A percentile compares a stretch with the other conserved stretches of the same genome.
phyloP scores from a whole-genome alignment of 345 rosid genomes.

The Litchi chinensis region DNA sequence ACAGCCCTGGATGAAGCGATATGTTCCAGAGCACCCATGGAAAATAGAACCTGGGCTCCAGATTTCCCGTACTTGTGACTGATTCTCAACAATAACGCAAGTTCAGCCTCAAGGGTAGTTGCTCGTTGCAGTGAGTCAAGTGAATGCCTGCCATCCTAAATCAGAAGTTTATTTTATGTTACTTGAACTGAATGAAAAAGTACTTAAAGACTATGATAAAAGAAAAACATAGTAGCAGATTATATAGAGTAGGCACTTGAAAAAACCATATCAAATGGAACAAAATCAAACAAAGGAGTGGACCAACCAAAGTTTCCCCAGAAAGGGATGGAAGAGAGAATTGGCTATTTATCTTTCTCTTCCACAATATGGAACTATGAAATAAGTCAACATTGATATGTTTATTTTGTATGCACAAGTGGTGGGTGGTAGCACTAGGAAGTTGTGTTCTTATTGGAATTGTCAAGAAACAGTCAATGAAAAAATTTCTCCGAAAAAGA shows the following conservation, averaged over 20 bases:
- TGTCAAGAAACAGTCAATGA: not conserved
- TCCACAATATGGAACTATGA: not conserved
- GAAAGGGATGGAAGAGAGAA: not conserved
- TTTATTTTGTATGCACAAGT: not conserved
- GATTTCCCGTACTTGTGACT: conserved; percentile 91
- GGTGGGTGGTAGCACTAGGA: not conserved
- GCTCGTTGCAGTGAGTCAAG: conserved; percentile 81
- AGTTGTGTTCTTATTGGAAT: not conserved
- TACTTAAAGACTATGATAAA: not conserved
- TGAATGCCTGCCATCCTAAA: conserved; percentile 72
- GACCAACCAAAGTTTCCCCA: not conserved
- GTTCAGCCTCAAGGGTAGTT: conserved; percentile 82
- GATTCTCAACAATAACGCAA: conserved; percentile 80
- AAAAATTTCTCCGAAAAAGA: not conserved
- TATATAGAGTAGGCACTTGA: not conserved
- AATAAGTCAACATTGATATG: not conserved
- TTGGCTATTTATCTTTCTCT: not conserved
- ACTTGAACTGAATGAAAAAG: conserved; percentile 2
- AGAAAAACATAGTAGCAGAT: not conserved
- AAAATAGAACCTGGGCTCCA: conserved; percentile 87
- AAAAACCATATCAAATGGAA: not conserved
- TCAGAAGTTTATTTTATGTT: conserved; percentile 8
- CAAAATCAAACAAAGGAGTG: not conserved
- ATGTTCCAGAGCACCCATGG: conserved; percentile 92
- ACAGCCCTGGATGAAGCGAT: conserved; percentile 72